Evolutionary conservation across 2,329 filamentous ascomycete genomes (phyloP), one percentile per base, ranked within the genome.

Genomic region (Colletotrichum tofieldiae): DNA sequence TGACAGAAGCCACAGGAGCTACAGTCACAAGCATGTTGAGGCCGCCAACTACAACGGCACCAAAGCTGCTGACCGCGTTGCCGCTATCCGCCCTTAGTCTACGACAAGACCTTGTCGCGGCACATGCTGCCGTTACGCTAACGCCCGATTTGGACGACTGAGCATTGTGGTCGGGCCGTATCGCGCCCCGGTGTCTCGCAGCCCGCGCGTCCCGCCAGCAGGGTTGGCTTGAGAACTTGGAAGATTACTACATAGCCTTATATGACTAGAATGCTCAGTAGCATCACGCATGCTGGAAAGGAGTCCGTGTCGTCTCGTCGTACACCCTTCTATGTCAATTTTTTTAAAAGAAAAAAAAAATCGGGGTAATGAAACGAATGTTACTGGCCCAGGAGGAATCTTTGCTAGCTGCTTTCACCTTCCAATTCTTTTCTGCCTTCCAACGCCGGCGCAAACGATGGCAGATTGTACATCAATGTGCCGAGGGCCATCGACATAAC

Each of bases 171-270:
- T 26, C 16, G 43, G 12, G 18, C n/a, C n/a, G 45, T 51, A 62
- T 59, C 0, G 18, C 26, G 20, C 29, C 20, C n/a, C n/a, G 55
- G 35, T 45, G 65, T 32, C 23, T 68, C 69, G 65, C 35, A 29
- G n/a, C 65, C 68, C 68, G 68, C 68, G 68, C 56, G 64, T 55
- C 39, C 56, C 63, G 68, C 23, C 47, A 32, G 11, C 64, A 67
- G n/a, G 51, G 58, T 51, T 55, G 43, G 23, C 37, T 65, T 45
- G 37, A 26, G 23, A 47, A 41, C 18, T 35, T 12, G 16, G 9
- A 14, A 7, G 29, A n/a, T 11, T 35, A 35, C 5, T 14, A n/a
- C 8, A 37, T 54, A 7, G 8, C 18, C 18, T 14, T 37, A 14
- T 3, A 16, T 14, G n/a, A n/a, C 47, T 16, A 5, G 26, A 20